phyloP scores from a whole-genome alignment of 495 filamentous ascomycete species.

The Letharia columbiana region DNA sequence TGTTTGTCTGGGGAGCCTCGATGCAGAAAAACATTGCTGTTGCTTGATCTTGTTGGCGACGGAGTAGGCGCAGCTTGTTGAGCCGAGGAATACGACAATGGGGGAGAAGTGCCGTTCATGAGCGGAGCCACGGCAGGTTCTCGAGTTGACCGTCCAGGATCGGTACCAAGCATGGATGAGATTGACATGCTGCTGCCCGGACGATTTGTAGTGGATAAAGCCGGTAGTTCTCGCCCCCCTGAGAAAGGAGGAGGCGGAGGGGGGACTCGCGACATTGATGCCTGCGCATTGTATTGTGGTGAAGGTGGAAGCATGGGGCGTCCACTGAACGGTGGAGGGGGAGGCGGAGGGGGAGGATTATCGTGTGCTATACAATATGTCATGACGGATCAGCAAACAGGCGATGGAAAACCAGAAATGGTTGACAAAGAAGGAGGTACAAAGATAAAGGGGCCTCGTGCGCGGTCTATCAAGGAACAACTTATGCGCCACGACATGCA shows the following conservation, averaged over 20 bases:
- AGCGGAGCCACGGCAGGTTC: constrained; percentile 37
- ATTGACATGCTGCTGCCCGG: constrained; percentile 89
- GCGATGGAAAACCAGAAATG: background rate
- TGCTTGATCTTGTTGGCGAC: constrained; percentile 41
- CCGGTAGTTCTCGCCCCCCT: constrained; percentile 43
- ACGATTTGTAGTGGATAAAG: constrained; percentile 40
- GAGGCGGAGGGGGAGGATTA: constrained; percentile 20
- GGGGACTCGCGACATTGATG: constrained; percentile 26
- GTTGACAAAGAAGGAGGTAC: background rate
- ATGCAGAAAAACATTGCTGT: constrained; percentile 55
- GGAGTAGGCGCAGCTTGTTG: constrained; percentile 39
- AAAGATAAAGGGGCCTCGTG: background rate
- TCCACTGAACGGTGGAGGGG: constrained; percentile 41
- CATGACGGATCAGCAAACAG: constrained; percentile 3
- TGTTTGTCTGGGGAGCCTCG: constrained; percentile 68
- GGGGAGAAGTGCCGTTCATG: constrained; percentile 16
- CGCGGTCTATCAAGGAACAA: background rate
- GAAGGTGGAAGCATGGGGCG: constrained; percentile 55
- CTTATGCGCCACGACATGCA: background rate
- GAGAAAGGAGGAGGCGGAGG: constrained; percentile 40
- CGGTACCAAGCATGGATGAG: constrained; percentile 72
- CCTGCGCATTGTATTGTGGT: constrained; percentile 40
- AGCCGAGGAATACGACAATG: constrained; percentile 7
- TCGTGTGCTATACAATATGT: constrained; percentile 11
- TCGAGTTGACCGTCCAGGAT: constrained; percentile 53